Conservation (phyloP, 345 rosid species). For the Turnera subulata region DNA sequence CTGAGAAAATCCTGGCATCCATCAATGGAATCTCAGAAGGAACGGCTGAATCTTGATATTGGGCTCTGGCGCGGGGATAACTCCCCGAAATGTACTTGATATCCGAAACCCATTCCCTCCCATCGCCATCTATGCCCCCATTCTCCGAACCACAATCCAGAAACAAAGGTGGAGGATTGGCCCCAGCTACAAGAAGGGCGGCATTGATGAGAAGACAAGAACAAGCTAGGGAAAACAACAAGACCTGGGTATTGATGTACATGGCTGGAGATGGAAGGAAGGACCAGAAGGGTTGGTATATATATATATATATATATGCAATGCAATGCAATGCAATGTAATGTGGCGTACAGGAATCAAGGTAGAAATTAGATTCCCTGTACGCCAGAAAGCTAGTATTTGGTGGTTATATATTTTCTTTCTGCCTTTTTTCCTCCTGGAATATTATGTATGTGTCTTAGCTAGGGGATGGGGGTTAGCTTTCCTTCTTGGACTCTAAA, state of each 20-base stretch:
- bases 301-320: too few species aligned
- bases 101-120: constrained; percentile 60
- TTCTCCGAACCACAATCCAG: constrained; percentile 52
- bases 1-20: constrained; percentile 61
- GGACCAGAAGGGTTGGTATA: background rate
- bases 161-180: constrained; percentile 16
- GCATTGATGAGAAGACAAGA: constrained; percentile 15
- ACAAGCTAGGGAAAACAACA: constrained; percentile 24
- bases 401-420: too few species aligned
- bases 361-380: constrained; percentile 13
- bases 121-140: constrained; percentile 50
- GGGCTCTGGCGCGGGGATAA: constrained; percentile 38
- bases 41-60: constrained; percentile 65
- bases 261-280: constrained; percentile 26
- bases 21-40: constrained; percentile 59
- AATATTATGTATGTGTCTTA: background rate
- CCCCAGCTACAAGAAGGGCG: constrained; percentile 2
- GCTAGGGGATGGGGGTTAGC: too few species aligned
- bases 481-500: background rate
- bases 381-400: constrained; percentile 16
- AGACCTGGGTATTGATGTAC: constrained; percentile 19
- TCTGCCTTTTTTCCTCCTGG: background rate
- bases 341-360: constrained; percentile 21
- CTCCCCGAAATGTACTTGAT: constrained; percentile 37
- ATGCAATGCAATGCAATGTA: too few species aligned